Conservation (phyloP, 495 filamentous ascomycete species). For the Tuber aestivum region DNA sequence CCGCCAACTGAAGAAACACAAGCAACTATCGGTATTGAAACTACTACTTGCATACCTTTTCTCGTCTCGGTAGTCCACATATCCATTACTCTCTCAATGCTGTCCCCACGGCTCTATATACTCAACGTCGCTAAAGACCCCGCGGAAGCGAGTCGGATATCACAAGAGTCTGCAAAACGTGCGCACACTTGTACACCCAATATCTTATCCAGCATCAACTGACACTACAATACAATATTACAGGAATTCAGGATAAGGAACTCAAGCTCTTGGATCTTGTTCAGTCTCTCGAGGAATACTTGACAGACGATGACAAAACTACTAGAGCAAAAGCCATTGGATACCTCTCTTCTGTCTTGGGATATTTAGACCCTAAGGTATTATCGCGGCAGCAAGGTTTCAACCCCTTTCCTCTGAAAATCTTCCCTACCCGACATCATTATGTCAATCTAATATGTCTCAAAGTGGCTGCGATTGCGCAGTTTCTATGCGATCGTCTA, state of each 20-base stretch:
- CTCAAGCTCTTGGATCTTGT: conserved; percentile 62
- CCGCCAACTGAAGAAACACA: not conserved
- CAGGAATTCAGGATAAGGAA: conserved; percentile 58
- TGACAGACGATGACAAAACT: conserved; percentile 63
- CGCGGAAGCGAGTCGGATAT: conserved; percentile 55
- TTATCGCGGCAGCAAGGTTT: conserved; percentile 59
- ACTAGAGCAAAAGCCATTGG: conserved; percentile 61
- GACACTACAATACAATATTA: not conserved
- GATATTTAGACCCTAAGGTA: conserved; percentile 52
- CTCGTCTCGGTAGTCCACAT: not conserved
- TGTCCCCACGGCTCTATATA: conserved; percentile 49
- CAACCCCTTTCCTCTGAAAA: not conserved
- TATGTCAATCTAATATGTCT: not conserved
- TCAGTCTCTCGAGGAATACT: conserved; percentile 61
- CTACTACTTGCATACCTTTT: not conserved
- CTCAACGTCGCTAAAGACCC: conserved; percentile 60
- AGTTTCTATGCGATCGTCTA: conserved; percentile 58
- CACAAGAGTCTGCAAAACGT: conserved; percentile 55
- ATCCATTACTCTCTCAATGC: not conserved
- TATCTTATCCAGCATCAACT: not conserved
- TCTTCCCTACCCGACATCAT: not conserved
- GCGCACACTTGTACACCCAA: not conserved
- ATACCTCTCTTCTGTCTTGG: conserved; percentile 62
- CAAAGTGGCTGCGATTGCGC: conserved; percentile 52
- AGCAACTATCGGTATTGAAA: not conserved